These are phyloP conservation scores for Henckelia pumila DNA, from an alignment of 257 asterid species.

Conservation along the genomic window DNA sequence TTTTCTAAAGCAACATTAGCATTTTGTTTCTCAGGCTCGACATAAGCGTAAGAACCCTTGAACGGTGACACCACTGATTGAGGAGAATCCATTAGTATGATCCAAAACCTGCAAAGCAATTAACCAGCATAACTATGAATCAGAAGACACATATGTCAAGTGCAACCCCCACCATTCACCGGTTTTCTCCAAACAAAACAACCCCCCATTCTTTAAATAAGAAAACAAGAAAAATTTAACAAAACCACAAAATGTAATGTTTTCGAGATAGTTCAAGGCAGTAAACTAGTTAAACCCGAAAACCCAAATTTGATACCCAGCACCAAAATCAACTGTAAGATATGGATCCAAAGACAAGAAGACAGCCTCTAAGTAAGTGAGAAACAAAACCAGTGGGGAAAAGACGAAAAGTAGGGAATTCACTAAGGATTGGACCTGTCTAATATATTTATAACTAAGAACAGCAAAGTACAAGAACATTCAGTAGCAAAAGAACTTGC, in stretches of 20 bases:
- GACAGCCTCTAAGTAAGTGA: neutral
- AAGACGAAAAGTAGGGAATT: neutral
- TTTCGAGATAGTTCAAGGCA: slow-evolving; percentile 7
- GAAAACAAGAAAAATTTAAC: neutral
- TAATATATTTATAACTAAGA: neutral
- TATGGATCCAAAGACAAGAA: slow-evolving; percentile 28
- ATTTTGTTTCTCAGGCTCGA: slow-evolving; percentile 58
- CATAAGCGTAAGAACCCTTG: slow-evolving; percentile 47
- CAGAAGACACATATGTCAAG: neutral
- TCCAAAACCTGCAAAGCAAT: slow-evolving; percentile 38
- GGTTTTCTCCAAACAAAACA: neutral
- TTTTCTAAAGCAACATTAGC: slow-evolving; percentile 33
- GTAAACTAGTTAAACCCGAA: slow-evolving; percentile 9
- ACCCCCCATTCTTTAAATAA: neutral
- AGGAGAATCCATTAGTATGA: slow-evolving; percentile 78
- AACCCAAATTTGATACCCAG: slow-evolving; percentile 12
- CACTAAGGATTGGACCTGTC: slow-evolving; percentile 1
- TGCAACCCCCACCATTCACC: neutral
- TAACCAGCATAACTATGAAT: neutral
- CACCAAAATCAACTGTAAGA: slow-evolving; percentile 20
- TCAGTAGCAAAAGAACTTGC: slow-evolving; percentile 10
- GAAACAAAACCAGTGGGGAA: neutral
- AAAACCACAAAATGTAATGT: neutral
- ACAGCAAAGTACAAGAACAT: slow-evolving; percentile 11
- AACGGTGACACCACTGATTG: slow-evolving; percentile 89